Evolutionary conservation across 2,329 filamentous ascomycete species (phyloP), one percentile per base, ranked within the genome.

Genomic region (Tetracladium maxilliforme): DNA sequence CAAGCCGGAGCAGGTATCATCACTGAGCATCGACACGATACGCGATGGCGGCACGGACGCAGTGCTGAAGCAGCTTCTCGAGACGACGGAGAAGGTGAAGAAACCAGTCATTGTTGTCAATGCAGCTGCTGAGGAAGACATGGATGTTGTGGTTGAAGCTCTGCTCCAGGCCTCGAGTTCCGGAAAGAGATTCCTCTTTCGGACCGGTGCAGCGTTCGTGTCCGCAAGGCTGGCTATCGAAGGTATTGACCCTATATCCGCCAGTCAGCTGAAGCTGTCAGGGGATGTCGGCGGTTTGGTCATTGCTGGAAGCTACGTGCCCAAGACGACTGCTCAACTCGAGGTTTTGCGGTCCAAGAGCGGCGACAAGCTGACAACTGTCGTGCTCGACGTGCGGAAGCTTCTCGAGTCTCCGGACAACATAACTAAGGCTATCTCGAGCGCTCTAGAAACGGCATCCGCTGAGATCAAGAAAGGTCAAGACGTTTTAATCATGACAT

Each of bases 401-500:
- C 42, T 70, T n/a, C n/a, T n/a, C n/a, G n/a, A n/a, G n/a, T n/a
- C n/a, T n/a, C n/a, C n/a, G n/a, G 1, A 48, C 0, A 36, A 38
- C 3, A 40, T 54, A 12, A 47, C 58, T 1, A 16, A 18, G 6
- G 30, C 29, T 0, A 45, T 45, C 37, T 54, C 3, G 28, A 40
- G 0, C 33, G 41, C 2, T 52, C 56, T 0, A 52, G 58, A 3
- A 27, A 42, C n/a, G n/a, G n/a, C n/a, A n/a, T n/a, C n/a, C n/a
- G n/a, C n/a, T 1, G 35, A 54, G 21, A 50, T 70, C 6, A 34
- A 38, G 3, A 34, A 45, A 3, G 62, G 63, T 0, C 48, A 55
- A 19, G 65, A 72, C 24, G 62, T 68, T 1, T 45, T 72, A 0
- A 46, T 71, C 17, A 72, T 71, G 65, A 72, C 68, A 1, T 67